Evolutionary conservation across 345 rosid genomes (phyloP), one percentile per base, ranked within the genome.

Genomic region (Boechera stricta): DNA sequence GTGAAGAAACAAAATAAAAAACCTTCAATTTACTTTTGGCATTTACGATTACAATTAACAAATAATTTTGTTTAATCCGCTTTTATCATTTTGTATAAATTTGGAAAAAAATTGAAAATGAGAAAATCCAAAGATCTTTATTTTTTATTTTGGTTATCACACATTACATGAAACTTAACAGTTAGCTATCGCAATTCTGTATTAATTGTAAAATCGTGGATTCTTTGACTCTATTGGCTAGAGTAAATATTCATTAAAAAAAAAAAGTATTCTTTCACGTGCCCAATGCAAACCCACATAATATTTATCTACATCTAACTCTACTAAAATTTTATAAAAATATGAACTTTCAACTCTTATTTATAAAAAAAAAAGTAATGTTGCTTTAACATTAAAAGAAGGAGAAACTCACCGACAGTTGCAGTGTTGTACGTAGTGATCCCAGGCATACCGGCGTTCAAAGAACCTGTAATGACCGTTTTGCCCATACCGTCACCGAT

Each of bases 401-500:
- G n/a, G 53, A 35, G 47, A 56, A 18, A 68, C 83, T 65, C 79
- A 94, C 98, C 97, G 35, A 94, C 91, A 13, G 98, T 90, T 3
- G 98, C 95, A 9, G 98, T 73, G 58, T 87, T 82, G 41, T 86
- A 90, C 3, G 98, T 92, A 41, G 90, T 82, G 41, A 89, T 49
- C 6, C 98, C 96, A n/a, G 81, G 79, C 71, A 71, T 86, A 0
- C 88, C 94, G 12, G 67, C 93, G 15, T 68, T 82, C 21, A 82
- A 63, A 9, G 94, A 82, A 5, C 92, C 90, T 0, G 97, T 84
- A 70, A 94, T 90, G 42, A 94, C 88, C n/a, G 98, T 90, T 81
- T 86, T 92, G 71, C 97, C 95, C 83, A 80, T 86, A 26, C 97
- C 98, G 1, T 90, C 97, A 0, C 98, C 98, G 15, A 89, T 33